Base-by-base conservation (phyloP, 2,329 filamentous ascomycete genomes). In the Diplocarpon mali region DNA sequence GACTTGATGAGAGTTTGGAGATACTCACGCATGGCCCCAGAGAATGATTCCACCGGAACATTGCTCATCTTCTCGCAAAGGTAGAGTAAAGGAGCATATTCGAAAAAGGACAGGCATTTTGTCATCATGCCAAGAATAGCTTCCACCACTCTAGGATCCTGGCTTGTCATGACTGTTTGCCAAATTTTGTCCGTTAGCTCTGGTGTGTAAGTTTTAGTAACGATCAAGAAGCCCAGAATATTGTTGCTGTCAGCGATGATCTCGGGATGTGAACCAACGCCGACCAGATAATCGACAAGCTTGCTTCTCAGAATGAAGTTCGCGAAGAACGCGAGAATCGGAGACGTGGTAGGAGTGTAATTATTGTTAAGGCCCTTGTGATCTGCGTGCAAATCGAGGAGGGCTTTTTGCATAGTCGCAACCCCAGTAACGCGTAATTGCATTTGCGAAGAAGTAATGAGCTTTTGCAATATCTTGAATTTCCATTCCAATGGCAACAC, bases 251-350 rank as follows among this genome's bases (percentile, higher is more conserved):
- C 79, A 30, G 75, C 72, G 15, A 93, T 92, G 42, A 96, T 78
- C 59, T 95, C 88, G 1, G 89, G 87, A 58, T 96, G 92, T 28
- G 90, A 95, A 45, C 88, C 88, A 12, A 90, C 80, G 2, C 90
- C 86, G 41, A 95, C 75, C 37, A 98, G 79, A 63, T 95, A 96
- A 47, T 88, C 78, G 17, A 94, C 76, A 20, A 96, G 69, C 42
- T 80, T 78, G 32, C 83, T 81, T 6, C 72, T 66, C 13, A 82
- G 69, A 29, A 96, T 68, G 52, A 85, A 82, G 17, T 75, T 69
- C 5, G 85, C 78, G 42, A 93, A 67, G 54, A 83, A 81, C 11
- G 73, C 70, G 51, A 90, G 68, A 39, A 85, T 69, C 1, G 73
- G 70, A 54, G 72, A 67, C 20, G 20, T 24, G 35, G 67, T 60